Evolutionary conservation across 345 rosid species (phyloP).

Genomic region (Camelina laxa): DNA sequence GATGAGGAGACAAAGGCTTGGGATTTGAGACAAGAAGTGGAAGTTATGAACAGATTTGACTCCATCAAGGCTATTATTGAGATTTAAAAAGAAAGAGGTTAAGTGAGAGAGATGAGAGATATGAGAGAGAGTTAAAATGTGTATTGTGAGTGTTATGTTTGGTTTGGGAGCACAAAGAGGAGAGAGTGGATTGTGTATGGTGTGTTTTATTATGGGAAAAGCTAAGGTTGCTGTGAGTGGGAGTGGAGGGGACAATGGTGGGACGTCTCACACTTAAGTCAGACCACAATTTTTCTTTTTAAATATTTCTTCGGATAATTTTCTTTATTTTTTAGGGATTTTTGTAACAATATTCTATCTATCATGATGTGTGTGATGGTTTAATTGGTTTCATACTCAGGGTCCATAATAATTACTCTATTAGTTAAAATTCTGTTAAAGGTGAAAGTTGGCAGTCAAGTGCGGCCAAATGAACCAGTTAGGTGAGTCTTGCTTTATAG

Average conservation of each 20-base stretch:
- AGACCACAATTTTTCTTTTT: conserved; percentile 30
- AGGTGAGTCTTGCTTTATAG: conserved; percentile 13
- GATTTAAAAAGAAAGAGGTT: conserved; percentile 13
- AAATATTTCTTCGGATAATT: conserved; percentile 24
- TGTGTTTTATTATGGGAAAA: conserved; percentile 63
- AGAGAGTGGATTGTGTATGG: conserved; percentile 38
- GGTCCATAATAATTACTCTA: conserved; percentile 30
- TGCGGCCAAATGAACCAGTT: conserved; percentile 18
- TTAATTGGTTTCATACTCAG: conserved; percentile 36
- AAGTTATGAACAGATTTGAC: conserved; percentile 32
- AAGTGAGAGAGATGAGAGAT: conserved; percentile 6
- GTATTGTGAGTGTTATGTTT: conserved; percentile 31
- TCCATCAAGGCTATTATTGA: conserved; percentile 2
- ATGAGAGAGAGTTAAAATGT: conserved; percentile 20
- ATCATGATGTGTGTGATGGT: conserved; percentile 25
- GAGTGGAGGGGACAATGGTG: conserved; percentile 60
- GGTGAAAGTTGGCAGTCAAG: conserved; percentile 27
- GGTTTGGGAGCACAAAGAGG: conserved; percentile 44
- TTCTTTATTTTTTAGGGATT: background rate
- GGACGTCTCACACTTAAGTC: conserved; percentile 57
- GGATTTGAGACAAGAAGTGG: conserved; percentile 25
- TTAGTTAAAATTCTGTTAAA: conserved; percentile 15
- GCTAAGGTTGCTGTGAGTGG: conserved; percentile 54
- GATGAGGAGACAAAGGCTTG: conserved; percentile 28
- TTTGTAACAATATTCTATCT: no score